Conservation (phyloP, 441 rosid genomes). For the Heliophila coronopifolia region DNA sequence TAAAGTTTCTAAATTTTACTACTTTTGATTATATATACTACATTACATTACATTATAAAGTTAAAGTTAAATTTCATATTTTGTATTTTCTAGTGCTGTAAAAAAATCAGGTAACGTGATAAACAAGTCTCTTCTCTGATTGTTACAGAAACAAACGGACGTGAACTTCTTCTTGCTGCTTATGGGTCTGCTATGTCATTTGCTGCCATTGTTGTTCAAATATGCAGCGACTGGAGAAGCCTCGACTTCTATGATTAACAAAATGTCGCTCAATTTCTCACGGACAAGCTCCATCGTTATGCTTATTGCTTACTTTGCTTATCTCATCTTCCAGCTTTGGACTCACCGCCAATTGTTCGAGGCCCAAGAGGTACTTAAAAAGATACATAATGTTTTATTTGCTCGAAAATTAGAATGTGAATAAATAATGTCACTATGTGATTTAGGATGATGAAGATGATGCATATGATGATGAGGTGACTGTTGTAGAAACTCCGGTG, state of each 20-base stretch:
- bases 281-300: constrained; percentile 69
- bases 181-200: constrained; percentile 61
- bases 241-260: constrained; percentile 24
- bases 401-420: background rate
- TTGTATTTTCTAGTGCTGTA: no score
- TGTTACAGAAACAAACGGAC: constrained; percentile 70
- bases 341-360: constrained; percentile 72
- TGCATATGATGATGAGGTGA: constrained; percentile 37
- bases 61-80: no score
- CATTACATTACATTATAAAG: no score
- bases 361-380: constrained; percentile 40
- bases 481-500: constrained; percentile 45
- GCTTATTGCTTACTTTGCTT: constrained; percentile 57
- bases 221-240: constrained; percentile 26
- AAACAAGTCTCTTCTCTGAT: no score
- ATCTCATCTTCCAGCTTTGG: constrained; percentile 62
- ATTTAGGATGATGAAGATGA: constrained; percentile 38
- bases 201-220: constrained; percentile 52
- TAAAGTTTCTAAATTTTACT: no score
- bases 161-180: constrained; percentile 62
- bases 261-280: constrained; percentile 47
- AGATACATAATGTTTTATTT: background rate
- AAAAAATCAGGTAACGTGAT: background rate
- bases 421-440: constrained; percentile 3
- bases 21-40: no score